Evolutionary conservation across 306 rosid genomes (phyloP).

Genomic region (Mucuna pruriens): DNA sequence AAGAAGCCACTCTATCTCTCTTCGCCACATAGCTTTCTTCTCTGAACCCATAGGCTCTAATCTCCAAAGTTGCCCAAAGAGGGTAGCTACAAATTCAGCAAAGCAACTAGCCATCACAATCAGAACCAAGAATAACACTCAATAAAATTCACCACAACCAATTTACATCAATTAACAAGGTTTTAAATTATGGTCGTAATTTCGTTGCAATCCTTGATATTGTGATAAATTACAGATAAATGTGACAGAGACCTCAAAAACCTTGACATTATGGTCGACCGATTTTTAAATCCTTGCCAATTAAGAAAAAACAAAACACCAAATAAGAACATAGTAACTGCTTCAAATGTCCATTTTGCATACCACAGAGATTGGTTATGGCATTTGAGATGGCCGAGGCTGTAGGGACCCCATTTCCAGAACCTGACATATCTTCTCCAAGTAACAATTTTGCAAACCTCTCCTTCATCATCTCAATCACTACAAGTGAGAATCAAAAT

Average conservation of each 20-base stretch:
- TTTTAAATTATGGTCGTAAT: no score
- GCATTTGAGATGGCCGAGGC: conserved; percentile 94
- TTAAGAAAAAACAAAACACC: neutral
- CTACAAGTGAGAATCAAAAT: conserved; percentile 52
- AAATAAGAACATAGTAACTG: neutral
- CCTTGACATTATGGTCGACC: no score
- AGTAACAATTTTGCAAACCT: conserved; percentile 90
- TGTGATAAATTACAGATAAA: no score
- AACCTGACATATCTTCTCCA: conserved; percentile 98
- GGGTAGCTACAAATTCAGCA: conserved; percentile 59
- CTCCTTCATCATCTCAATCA: conserved; percentile 89
- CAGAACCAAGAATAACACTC: neutral
- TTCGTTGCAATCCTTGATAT: no score
- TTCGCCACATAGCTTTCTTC: conserved; percentile 85
- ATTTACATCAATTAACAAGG: neutral
- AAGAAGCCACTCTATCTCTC: conserved; percentile 90
- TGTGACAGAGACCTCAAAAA: no score
- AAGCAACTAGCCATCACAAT: conserved; percentile 14
- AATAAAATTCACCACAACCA: conserved; percentile 11
- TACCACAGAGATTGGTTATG: conserved; percentile 91
- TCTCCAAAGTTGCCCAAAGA: conserved; percentile 93
- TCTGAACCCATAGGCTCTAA: conserved; percentile 67
- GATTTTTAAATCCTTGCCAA: neutral
- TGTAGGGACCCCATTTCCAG: conserved; percentile 91
- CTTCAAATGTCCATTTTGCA: conserved; percentile 15